These are phyloP conservation scores for Hylodesmum podocarpum DNA, from an alignment of 306 rosid species.

Conservation along the genomic window DNA sequence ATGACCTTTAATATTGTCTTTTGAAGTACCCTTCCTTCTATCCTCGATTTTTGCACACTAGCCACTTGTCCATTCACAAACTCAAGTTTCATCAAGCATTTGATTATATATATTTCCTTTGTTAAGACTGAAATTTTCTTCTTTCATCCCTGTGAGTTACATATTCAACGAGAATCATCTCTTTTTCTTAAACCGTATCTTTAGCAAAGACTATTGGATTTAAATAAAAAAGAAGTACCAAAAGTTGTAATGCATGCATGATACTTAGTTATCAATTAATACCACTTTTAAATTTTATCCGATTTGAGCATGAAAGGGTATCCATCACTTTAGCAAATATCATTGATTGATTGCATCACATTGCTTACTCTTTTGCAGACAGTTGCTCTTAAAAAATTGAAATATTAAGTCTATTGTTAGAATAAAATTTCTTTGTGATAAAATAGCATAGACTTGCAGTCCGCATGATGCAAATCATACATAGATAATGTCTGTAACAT, in stretches of 20 bases:
- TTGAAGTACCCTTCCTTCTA: constrained; percentile 35
- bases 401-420: not conserved
- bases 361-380: constrained; percentile 23
- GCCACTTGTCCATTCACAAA: constrained; percentile 28
- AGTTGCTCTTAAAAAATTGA: not conserved
- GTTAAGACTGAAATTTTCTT: not conserved
- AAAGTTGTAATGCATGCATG: constrained; percentile 15
- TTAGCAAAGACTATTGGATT: not conserved
- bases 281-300: not conserved
- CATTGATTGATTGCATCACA: constrained; percentile 16
- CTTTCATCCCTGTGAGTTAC: not conserved
- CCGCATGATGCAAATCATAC: not conserved
- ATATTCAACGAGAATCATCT: constrained; percentile 26
- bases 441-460: not conserved
- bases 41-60: constrained; percentile 35
- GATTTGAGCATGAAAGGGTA: not conserved
- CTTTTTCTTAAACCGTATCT: constrained; percentile 19
- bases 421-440: constrained; percentile 14
- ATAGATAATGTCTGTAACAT: not conserved
- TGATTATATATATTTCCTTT: not conserved
- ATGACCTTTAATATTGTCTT: constrained; percentile 33
- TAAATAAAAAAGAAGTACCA: not conserved
- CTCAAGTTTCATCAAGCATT: not conserved
- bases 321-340: not conserved
- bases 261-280: not conserved